Evolutionary conservation across 2,329 filamentous ascomycete species (phyloP), one percentile per base, ranked within the genome.

Genomic region (Hypomyces perniciosus): DNA sequence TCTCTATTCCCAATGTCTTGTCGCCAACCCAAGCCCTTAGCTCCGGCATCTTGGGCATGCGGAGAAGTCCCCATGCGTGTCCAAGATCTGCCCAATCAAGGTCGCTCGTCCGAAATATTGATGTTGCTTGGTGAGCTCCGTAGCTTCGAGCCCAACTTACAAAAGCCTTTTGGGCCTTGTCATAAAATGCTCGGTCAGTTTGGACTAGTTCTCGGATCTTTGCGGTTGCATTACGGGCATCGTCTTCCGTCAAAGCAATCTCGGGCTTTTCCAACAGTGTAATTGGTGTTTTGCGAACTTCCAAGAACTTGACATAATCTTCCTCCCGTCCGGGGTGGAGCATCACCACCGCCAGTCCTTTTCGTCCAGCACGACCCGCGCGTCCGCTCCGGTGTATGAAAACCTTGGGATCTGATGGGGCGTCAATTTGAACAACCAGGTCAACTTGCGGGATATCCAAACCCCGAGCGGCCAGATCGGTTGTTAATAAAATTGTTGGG

Each of bases 81-180:
- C 84, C 92, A 1, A 93, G 76, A 48, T 90, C 86, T 5, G 78
- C 72, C 93, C 93, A 99, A 66, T 96, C 85, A 12, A 96, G 76
- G 61, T 95, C 90, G 3, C 77, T 68, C 2, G 90, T 74, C 8
- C 87, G 83, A 74, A 99, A 99, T 58, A 99, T 97, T 62, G 90
- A 95, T 53, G 83, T 85, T 1, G 92, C 90, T 58, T 91, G 84
- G 62, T 97, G 93, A 62, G 93, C 95, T 64, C 83, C 87, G 71
- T 97, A 97, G 58, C 88, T 87, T 64, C 90, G 83, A 1, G 95
- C 83, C 88, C 90, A 97, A 63, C 87, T 92, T 26, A 97, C 92
- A 60, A 99, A 97, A 1, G 85, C 93, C 55, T 85, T 84, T 64
- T 96, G 90, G 1, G 87, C 90, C 62, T 95, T 93, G 66, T 96